Evolutionary conservation across 1,284 basidiomycete species (phyloP), one percentile per base, ranked within the genome.

Genomic region (Veloboletus limbatus): DNA sequence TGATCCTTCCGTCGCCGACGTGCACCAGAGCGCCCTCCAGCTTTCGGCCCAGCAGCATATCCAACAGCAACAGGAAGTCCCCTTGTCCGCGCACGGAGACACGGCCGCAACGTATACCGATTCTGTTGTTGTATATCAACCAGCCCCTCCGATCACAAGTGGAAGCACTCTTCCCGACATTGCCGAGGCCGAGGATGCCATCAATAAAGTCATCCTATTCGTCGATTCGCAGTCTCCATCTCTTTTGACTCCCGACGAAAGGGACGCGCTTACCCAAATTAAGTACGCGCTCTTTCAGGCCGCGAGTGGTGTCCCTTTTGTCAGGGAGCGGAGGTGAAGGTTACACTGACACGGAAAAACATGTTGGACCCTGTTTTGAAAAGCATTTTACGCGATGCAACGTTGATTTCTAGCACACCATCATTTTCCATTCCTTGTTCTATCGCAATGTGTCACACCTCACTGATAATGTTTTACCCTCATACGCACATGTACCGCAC

Each of bases 121-220:
- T 30, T 38, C 62, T 4, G 59, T 63, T 27, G 57, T 65, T 30
- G 60, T 66, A 47, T 69, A 67, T 52, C 69, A 62, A 43, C 44
- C 56, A 17, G 49, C 55, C 0, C 66, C 62, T 25, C 62, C 63
- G 17, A 68, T 67, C 36, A 66, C 62, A 43, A 59, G 63, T 30
- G 62, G 65, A 52, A 48, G 45, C 51, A 45, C 60, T 40, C 53
- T 59, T 50, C 51, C 61, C 16, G 59, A 66, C 45, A 54, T 76
- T 16, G 55, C 65, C 1, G 77, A 82, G 43, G 80, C 76, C 4
- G 75, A 81, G 49, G 69, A 70, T 6, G 73, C 76, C 18, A 60
- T 81, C 50, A 72, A 74, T 54, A 73, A 68, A 48, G 62, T 84
- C 47, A 71, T 79, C 44, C 42, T 62, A 21, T 83, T 72, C 49